phyloP scores from a whole-genome alignment of 441 rosid species.

The Brassica hybrid region DNA sequence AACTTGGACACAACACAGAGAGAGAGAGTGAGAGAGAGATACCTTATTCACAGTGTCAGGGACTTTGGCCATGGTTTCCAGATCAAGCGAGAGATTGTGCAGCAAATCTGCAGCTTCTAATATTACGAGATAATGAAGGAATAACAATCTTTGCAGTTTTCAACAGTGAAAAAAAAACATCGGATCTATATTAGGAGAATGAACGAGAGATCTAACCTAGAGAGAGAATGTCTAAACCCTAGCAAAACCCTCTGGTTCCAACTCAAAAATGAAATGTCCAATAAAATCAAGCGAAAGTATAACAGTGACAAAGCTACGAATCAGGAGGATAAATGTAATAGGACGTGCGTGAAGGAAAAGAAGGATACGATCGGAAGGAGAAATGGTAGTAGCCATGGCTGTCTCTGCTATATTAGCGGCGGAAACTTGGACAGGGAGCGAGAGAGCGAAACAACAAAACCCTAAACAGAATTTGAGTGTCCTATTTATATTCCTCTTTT shows the following conservation, averaged over 20 bases:
- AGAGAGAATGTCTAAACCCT: not conserved
- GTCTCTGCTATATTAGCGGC: slow-evolving; percentile 23
- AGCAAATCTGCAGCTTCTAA: slow-evolving; percentile 58
- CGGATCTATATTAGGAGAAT: not conserved
- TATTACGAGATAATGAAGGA: slow-evolving; percentile 24
- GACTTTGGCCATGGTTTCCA: slow-evolving; percentile 39
- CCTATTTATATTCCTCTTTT: not conserved
- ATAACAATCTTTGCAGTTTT: not conserved
- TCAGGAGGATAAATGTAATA: not conserved
- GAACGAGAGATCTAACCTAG: not conserved
- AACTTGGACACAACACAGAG: not conserved
- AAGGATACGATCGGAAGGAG: slow-evolving; percentile 26
- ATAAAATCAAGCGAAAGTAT: not conserved
- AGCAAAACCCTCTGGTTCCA: not conserved
- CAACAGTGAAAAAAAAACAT: not conserved
- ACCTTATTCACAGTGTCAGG: slow-evolving; percentile 50
- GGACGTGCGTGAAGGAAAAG: not conserved
- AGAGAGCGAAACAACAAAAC: not conserved
- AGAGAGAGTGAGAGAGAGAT: not conserved
- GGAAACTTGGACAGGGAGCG: slow-evolving; percentile 13
- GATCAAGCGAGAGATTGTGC: slow-evolving; percentile 51
- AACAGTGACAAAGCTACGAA: not conserved
- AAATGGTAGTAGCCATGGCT: slow-evolving; percentile 24
- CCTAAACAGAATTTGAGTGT: slow-evolving; percentile 10
- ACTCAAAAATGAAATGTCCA: not conserved